A percentile compares a stretch with the other conserved stretches of the same genome.
Conservation (phyloP, 2,329 filamentous ascomycete genomes). For the Penicillium sumatraense region DNA sequence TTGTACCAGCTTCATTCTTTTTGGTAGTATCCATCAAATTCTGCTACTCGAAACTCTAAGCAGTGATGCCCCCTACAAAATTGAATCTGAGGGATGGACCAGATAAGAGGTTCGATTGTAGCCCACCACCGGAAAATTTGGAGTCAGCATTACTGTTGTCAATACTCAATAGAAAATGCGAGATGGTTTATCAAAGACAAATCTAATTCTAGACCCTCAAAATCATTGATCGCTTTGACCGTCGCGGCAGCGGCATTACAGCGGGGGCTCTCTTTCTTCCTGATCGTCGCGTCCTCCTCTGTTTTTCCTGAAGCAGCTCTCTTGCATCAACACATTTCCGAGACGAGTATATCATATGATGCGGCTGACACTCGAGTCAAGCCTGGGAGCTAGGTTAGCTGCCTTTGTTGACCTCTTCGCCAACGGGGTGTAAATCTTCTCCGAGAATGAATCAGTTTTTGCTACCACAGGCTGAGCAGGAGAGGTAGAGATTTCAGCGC, state of each 20-base stretch:
- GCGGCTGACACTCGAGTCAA: neutral
- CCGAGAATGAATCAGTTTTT: neutral
- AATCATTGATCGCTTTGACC: neutral
- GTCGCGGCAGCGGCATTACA: neutral
- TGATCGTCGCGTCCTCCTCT: neutral
- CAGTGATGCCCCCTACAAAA: no score
- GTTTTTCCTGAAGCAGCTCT: neutral
- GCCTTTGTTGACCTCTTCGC: neutral
- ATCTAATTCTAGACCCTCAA: no score
- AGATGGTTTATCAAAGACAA: neutral
- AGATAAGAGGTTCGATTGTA: no score
- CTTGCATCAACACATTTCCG: neutral
- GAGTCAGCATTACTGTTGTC: no score
- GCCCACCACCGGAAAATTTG: no score
- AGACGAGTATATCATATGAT: neutral
- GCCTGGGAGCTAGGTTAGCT: neutral
- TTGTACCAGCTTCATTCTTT: no score
- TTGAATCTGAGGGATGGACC: no score
- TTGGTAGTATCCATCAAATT: no score
- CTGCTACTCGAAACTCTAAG: no score
- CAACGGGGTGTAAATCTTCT: neutral
- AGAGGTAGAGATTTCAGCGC: neutral
- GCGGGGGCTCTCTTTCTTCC: neutral
- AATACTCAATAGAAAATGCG: neutral
- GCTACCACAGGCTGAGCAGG: neutral